phyloP scores from a whole-genome alignment of 2,329 filamentous ascomycete genomes.

The Fusarium concolor region DNA sequence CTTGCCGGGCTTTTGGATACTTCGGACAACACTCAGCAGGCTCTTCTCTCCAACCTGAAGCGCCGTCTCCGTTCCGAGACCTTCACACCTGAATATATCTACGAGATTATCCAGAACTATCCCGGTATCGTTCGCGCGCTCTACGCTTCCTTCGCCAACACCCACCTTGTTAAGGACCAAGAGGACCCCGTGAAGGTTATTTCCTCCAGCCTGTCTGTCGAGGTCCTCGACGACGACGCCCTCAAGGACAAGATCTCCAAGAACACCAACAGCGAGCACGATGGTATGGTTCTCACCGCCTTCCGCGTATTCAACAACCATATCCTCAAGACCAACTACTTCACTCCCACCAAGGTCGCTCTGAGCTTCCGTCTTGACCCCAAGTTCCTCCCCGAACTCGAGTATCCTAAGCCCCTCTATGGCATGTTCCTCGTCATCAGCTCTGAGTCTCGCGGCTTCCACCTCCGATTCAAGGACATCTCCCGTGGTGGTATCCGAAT shows the following conservation, averaged over 20 bases:
- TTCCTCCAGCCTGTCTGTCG: slow-evolving; percentile 66
- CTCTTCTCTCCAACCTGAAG: slow-evolving; percentile 93
- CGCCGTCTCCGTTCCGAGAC: slow-evolving; percentile 94
- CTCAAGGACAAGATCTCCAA: slow-evolving; percentile 82
- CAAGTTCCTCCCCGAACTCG: slow-evolving; percentile 86
- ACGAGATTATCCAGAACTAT: slow-evolving; percentile 94
- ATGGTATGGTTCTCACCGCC: slow-evolving; percentile 97
- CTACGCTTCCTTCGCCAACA: slow-evolving; percentile 91
- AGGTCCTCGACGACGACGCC: slow-evolving; percentile 80
- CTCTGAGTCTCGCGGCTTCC: slow-evolving; percentile 96
- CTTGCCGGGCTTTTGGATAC: slow-evolving; percentile 83
- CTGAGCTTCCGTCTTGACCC: slow-evolving; percentile 95
- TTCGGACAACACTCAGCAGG: slow-evolving; percentile 85
- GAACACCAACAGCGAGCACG: slow-evolving; percentile 91
- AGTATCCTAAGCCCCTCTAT: slow-evolving; percentile 93
- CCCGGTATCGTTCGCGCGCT: slow-evolving; percentile 86
- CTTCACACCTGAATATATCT: slow-evolving; percentile 97
- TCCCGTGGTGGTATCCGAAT: slow-evolving; percentile 97
- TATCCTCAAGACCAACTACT: slow-evolving; percentile 97
- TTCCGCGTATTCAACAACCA: slow-evolving; percentile 96
- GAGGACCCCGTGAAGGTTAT: slow-evolving; percentile 64
- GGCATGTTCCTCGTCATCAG: slow-evolving; percentile 99
- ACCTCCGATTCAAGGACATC: slow-evolving; percentile 96
- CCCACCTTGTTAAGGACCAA: slow-evolving; percentile 73
- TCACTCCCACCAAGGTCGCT: slow-evolving; percentile 96